phyloP scores from a whole-genome alignment of 2,329 filamentous ascomycete species.

The Myriosclerotinia curreyana region DNA sequence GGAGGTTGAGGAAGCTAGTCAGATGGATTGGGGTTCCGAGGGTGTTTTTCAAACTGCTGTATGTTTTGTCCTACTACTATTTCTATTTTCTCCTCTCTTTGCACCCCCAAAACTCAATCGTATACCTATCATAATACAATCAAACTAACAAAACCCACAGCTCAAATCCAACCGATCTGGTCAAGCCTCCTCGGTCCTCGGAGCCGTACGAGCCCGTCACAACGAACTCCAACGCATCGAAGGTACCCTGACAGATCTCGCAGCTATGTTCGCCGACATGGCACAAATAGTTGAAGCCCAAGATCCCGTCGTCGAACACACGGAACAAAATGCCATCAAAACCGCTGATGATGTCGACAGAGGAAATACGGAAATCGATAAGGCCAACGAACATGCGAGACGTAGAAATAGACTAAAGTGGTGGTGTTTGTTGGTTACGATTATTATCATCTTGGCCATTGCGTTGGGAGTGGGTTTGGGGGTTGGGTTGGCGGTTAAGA shows the following conservation, averaged over 20 bases:
- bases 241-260: constrained; percentile 67
- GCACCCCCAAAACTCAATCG: too few relatives aligned
- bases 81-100: background rate
- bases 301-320: constrained; percentile 58
- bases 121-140: background rate
- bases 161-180: constrained; percentile 72
- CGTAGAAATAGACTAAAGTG: constrained; percentile 75
- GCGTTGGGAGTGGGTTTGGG: constrained; percentile 50
- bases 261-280: constrained; percentile 69
- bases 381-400: constrained; percentile 64
- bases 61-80: constrained; percentile 41
- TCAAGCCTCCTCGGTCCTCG: constrained; percentile 69
- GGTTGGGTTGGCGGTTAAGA: constrained; percentile 32
- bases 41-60: constrained; percentile 81
- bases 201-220: constrained; percentile 76
- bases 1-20: constrained; percentile 66
- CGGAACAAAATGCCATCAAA: constrained; percentile 63
- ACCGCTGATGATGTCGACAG: constrained; percentile 65
- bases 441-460: constrained; percentile 58
- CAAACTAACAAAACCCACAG: constrained; percentile 43
- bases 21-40: constrained; percentile 72
- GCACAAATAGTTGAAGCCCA: constrained; percentile 72
- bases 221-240: constrained; percentile 81
- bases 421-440: constrained; percentile 65
- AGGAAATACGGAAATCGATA: constrained; percentile 66